Evolutionary conservation across 495 filamentous ascomycete species (phyloP), one percentile per base, ranked within the genome.

Genomic region (Hypoxylon cercidicola): DNA sequence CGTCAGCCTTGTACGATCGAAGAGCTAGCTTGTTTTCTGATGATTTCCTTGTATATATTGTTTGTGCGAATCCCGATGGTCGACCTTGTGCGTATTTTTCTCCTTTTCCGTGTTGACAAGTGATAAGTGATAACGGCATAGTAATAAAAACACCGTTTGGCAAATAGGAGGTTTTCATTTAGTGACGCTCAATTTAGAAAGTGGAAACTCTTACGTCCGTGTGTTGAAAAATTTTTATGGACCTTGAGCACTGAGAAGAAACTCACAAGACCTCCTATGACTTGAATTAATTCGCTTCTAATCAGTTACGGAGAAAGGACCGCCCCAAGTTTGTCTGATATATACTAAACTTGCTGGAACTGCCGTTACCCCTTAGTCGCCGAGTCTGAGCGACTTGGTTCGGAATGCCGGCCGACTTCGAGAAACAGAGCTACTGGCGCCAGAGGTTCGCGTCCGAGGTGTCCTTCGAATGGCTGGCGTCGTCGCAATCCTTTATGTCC

Each of bases 401-500:
- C 41, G 47, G 32, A 34, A 72, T 73, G 57, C 44, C 60, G 9
- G 41, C 59, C 16, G 70, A 77, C 45, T 78, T 75, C 61, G 76
- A 79, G 28, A 73, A 77, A 19, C 76, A 75, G 46, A 72, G 64
- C 30, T 81, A 81, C 46, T 81, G 77, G 78, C 76, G 70, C 21
- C 19, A 63, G 4, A 73, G 78, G 16, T 81, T 80, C 59, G 39
- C 35, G 4, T 67, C 64, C 18, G 78, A 81, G 55, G 60, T 46
- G 1, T 63, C 72, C 9, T 80, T 77, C 50, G 78, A 81, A 55
- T 81, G 78, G 77, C 66, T 81, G 20, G 25, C 62, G 5, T 56
- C 76, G 23, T 81, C 78, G 2, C 28, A 59, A 1, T 63, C 56
- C 4, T 79, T 80, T 56, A 68, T 78, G 50, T 35, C 56, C 9